Base-by-base conservation (phyloP, 352 stramenopile genomes). In the Thalassiosira ordinaria region DNA sequence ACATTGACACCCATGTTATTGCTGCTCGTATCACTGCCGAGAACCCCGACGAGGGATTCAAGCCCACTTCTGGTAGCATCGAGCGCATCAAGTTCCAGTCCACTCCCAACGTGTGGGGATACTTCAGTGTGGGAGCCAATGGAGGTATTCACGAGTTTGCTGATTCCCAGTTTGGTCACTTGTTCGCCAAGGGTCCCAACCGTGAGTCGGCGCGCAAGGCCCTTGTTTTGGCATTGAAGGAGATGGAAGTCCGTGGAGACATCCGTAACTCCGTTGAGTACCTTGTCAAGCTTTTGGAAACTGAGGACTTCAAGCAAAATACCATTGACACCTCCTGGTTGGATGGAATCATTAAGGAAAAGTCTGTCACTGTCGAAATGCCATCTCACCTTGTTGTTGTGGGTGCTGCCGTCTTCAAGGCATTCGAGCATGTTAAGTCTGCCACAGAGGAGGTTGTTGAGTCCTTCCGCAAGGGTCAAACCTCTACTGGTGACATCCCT, bases 251-350 rank as follows among this genome's bases (percentile, higher is more conserved):
- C 1, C 97, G 97, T 83, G 97, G 98, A 87, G 97, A 99, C 78
- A 99, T 99, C 89, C 97, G 98, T 84, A 99, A 97, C 57, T 99
- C 97, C 1, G 97, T 99, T 61, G 98, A 99, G 92, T 99, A 99
- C 89, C 96, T 99, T 64, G 96, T 99, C 14, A 96, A 99, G 89
- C 96, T 99, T 82, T 97, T 99, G 73, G 97, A 99, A 90, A 98
- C 95, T 26, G 93, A 98, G 46, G 97, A 97, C 78, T 99, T 99
- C 91, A 98, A 98, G 82, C 88, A 96, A 68, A 99, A 99, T 94
- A 97, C 91, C 49, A 99, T 99, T 89, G 96, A 99, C 84, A 99
- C 98, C 44, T 96, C 95, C 35, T 99, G 98, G 98, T 92, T 99
- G 35, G 98, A 99, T 87, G 96, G 98, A 47, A 94, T 98, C 69